Percentiles rank a stretch among this genome's conserved stretches.
These are phyloP conservation scores for Selaginella tamariscina DNA, from an alignment of 75 land plant genomes.

Conservation along the genomic window DNA sequence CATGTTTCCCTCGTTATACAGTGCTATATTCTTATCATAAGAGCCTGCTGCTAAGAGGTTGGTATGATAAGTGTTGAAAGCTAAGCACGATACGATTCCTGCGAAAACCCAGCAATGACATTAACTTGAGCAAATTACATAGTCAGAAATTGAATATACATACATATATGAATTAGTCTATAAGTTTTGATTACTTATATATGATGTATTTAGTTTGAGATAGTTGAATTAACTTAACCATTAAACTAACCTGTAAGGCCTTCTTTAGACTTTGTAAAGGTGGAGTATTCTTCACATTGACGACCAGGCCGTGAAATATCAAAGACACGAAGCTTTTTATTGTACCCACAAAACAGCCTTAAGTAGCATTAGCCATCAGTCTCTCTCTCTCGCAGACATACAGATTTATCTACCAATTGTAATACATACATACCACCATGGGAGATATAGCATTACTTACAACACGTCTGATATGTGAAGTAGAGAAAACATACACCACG, in stretches of 20 bases:
- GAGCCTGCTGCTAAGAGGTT: slow-evolving; percentile 88
- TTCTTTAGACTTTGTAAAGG: slow-evolving; percentile 54
- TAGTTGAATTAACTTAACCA: neutral
- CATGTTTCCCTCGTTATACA: slow-evolving; percentile 68
- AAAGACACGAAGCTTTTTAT: slow-evolving; percentile 75
- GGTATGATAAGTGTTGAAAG: slow-evolving; percentile 52
- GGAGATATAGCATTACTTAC: too few species aligned
- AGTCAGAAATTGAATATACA: too few species aligned
- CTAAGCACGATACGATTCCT: slow-evolving; percentile 83
- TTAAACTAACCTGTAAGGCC: slow-evolving; percentile 59
- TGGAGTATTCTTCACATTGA: slow-evolving; percentile 68
- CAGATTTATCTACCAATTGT: neutral
- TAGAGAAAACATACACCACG: neutral
- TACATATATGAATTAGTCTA: too few species aligned
- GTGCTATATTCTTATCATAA: slow-evolving; percentile 63
- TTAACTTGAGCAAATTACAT: too few species aligned
- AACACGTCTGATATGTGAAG: too few species aligned
- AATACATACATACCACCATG: neutral
- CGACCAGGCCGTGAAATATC: slow-evolving; percentile 92
- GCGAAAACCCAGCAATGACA: slow-evolving; percentile 3
- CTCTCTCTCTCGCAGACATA: neutral
- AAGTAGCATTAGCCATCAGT: slow-evolving; percentile 12
- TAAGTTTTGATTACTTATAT: too few species aligned
- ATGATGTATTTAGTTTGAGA: too few species aligned
- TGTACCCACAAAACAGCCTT: slow-evolving; percentile 93